Evolutionary conservation across 176 grass and related monocot genomes (phyloP), one percentile per base, ranked within the genome.

Genomic region (Eremochloa ophiuroides): DNA sequence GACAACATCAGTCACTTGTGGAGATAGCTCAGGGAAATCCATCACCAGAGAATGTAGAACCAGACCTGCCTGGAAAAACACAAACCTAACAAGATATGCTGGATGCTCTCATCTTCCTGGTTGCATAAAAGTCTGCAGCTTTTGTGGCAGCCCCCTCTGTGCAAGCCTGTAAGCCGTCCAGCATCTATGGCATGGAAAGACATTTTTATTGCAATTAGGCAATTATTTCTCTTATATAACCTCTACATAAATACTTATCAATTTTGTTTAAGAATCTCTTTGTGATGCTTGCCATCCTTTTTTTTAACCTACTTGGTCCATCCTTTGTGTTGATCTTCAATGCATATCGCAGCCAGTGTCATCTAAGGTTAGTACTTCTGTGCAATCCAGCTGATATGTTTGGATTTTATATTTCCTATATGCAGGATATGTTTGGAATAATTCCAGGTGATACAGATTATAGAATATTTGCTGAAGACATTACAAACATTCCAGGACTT

Each of bases 391-490:
- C 62, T 65, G 41, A 66, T 86, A 51, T 38, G 15, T 76, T 76
- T 71, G 70, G 14, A 68, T 56, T 50, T 12, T 71, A 65, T 46
- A 65, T 46, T 66, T 83, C 26, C 47, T 74, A 79, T 73, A 78
- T 83, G 79, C 92, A 98, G 95, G 95, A 98, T 92, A 85, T 95
- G 76, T 98, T 98, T 87, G 95, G 95, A 86, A 89, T 98, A 87
- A 91, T 98, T 34, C 95, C 95, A 47, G 95, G 95, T 75, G 95
- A 98, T 89, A 98, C 95, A 79, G 95, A 98, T 84, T 98, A 95
- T 81, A 98, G 95, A 88, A 95, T 98, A 74, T 93, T 98, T 86
- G 92, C 95, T 87, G 78, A 95, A 87, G 95, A 98, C 88, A 87
- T 89, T 82, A 89, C 83, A 5, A 93, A 95, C 46, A 94, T 98